Conservation (phyloP, 2,329 filamentous ascomycete genomes). For the Colletotrichum sansevieriae region DNA sequence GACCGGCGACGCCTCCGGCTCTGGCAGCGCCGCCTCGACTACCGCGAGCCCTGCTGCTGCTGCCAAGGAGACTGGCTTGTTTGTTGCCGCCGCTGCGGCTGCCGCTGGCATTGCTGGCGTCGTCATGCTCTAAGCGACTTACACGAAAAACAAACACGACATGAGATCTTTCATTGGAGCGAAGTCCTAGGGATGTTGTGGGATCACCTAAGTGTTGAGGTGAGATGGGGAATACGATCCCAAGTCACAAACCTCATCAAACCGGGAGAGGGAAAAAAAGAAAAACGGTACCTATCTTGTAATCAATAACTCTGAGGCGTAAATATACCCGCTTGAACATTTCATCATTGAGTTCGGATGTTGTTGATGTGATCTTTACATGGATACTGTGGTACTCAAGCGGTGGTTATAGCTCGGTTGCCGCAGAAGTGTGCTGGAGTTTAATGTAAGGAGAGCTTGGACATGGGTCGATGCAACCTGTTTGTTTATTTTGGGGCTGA, state of each 20-base stretch:
- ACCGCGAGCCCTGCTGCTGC: conserved; percentile 11
- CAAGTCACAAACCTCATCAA: too few relatives aligned
- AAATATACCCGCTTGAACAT: neutral
- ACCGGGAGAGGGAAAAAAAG: too few relatives aligned
- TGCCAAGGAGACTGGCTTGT: conserved; percentile 36
- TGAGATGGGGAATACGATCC: too few relatives aligned
- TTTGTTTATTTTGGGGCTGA: too few relatives aligned
- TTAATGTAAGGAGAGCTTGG: too few relatives aligned
- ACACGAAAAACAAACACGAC: neutral
- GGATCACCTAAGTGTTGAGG: neutral
- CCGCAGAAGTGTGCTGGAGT: too few relatives aligned
- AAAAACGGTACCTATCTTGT: too few relatives aligned
- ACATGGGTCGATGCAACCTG: too few relatives aligned
- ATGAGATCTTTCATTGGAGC: too few relatives aligned
- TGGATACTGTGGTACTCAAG: too few relatives aligned
- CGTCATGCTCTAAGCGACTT: conserved; percentile 19
- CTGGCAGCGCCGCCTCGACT: conserved; percentile 10
- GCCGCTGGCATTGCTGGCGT: conserved; percentile 31
- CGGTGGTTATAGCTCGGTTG: too few relatives aligned
- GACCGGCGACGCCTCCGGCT: neutral
- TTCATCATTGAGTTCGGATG: neutral
- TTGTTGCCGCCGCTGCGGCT: conserved; percentile 28
- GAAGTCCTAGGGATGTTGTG: neutral
- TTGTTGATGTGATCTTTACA: too few relatives aligned
- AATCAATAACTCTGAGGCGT: neutral